Conservation (phyloP, 2,329 filamentous ascomycete species). For the Alternaria infectoria region DNA sequence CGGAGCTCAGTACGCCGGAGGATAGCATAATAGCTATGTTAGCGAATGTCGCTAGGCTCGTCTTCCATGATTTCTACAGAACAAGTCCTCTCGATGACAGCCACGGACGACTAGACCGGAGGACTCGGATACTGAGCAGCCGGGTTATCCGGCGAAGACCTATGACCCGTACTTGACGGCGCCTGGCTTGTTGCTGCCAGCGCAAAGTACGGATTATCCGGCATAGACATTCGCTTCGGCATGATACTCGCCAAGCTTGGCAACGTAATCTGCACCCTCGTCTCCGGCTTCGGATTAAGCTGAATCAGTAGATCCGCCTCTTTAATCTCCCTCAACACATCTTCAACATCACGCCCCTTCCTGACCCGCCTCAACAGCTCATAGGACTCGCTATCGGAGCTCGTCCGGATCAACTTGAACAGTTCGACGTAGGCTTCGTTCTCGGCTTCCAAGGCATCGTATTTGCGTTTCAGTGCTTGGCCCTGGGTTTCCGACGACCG, state of each 20-base stretch:
- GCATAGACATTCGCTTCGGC: neutral
- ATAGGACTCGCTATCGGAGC: constrained; percentile 13
- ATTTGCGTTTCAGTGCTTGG: constrained; percentile 20
- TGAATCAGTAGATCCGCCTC: constrained; percentile 22
- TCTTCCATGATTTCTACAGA: too few species aligned
- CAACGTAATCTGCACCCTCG: neutral
- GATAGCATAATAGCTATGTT: neutral
- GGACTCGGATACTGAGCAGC: neutral
- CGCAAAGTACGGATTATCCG: neutral
- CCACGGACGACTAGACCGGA: neutral
- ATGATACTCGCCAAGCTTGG: neutral
- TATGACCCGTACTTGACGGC: neutral
- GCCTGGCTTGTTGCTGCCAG: neutral
- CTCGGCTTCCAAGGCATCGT: constrained; percentile 12
- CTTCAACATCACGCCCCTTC: constrained; percentile 14
- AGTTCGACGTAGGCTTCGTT: constrained; percentile 20
- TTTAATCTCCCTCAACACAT: constrained; percentile 17
- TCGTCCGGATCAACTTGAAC: constrained; percentile 14
- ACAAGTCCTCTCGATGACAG: too few species aligned
- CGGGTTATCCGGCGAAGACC: neutral
- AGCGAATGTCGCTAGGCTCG: too few species aligned
- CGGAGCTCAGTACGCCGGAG: rapidly evolving
- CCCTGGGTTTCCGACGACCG: constrained; percentile 5
- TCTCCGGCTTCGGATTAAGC: constrained; percentile 12
- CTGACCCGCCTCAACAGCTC: constrained; percentile 21